A percentile compares a stretch with the other conserved stretches of the same genome.
phyloP scores from a whole-genome alignment of 495 filamentous ascomycete genomes.

The Poronia punctata region DNA sequence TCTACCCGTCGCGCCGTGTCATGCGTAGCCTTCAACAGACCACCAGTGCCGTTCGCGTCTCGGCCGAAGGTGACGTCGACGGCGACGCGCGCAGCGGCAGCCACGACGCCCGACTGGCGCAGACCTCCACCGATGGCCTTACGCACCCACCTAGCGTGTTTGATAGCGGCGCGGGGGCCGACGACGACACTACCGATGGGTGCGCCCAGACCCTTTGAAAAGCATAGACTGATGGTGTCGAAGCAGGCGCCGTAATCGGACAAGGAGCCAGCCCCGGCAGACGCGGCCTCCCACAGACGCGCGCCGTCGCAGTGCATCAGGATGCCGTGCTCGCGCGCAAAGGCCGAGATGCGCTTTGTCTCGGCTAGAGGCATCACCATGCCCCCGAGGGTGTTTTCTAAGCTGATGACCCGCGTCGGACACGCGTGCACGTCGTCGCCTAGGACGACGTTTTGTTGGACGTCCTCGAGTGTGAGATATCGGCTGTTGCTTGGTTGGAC shows the following conservation, averaged over 20 bases:
- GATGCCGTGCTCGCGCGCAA: conserved; percentile 57
- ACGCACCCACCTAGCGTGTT: conserved; percentile 64
- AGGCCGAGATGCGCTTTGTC: conserved; percentile 53
- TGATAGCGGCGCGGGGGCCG: conserved; percentile 53
- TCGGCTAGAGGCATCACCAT: conserved; percentile 66
- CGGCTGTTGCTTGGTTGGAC: conserved; percentile 54
- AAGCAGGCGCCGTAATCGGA: conserved; percentile 59
- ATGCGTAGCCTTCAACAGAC: conserved; percentile 56
- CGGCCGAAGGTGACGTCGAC: conserved; percentile 58
- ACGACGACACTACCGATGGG: conserved; percentile 74
- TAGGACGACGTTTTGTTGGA: conserved; percentile 46
- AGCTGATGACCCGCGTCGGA: conserved; percentile 63
- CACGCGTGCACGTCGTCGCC: conserved; percentile 43
- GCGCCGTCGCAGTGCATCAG: conserved; percentile 77
- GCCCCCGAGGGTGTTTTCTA: conserved; percentile 77
- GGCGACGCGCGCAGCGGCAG: conserved; percentile 52
- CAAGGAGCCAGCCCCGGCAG: conserved; percentile 48
- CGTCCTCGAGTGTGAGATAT: conserved; percentile 65
- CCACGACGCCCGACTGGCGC: conserved; percentile 60
- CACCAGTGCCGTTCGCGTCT: conserved; percentile 49
- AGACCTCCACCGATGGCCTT: conserved; percentile 75
- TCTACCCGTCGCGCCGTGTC: conserved; percentile 55
- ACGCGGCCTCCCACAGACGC: conserved; percentile 65
- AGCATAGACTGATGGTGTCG: conserved; percentile 72
- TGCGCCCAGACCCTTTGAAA: conserved; percentile 75